Conservation (phyloP, 257 asterid genomes). For the Anisodus tanguticus region DNA sequence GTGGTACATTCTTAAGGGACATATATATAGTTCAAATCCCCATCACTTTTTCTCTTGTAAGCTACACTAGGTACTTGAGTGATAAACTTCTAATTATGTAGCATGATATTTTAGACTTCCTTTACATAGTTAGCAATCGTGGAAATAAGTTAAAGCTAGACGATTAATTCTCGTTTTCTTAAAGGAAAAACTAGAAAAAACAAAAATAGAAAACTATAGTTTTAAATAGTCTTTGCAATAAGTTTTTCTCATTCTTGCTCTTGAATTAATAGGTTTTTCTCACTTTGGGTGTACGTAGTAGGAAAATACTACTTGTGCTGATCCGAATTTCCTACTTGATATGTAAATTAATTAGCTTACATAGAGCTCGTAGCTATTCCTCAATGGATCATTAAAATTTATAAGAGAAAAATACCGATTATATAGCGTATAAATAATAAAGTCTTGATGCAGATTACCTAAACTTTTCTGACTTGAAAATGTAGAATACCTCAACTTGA, state of each 20-base stretch:
- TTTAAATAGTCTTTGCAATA: neutral
- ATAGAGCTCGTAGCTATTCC: neutral
- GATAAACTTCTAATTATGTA: neutral
- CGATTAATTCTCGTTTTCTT: neutral
- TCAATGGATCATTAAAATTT: no score
- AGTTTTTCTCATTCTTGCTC: neutral
- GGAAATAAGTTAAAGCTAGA: neutral
- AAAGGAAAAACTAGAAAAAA: neutral
- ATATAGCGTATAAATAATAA: neutral
- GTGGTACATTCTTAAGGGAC: no score
- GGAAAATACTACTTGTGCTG: no score
- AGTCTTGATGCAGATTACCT: neutral
- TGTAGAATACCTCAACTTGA: neutral
- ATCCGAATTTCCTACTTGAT: no score
- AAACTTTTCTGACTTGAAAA: neutral
- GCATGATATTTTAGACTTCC: neutral
- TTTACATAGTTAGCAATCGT: neutral
- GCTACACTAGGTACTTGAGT: neutral
- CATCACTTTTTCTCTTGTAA: neutral
- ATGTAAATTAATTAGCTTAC: neutral
- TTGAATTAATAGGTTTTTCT: neutral
- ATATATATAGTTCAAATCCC: neutral
- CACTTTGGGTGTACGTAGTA: no score
- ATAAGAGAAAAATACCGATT: neutral
- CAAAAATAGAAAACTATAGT: neutral